Evolutionary conservation across 2,329 filamentous ascomycete genomes (phyloP).

Genomic region (Cladophialophora yegresii): DNA sequence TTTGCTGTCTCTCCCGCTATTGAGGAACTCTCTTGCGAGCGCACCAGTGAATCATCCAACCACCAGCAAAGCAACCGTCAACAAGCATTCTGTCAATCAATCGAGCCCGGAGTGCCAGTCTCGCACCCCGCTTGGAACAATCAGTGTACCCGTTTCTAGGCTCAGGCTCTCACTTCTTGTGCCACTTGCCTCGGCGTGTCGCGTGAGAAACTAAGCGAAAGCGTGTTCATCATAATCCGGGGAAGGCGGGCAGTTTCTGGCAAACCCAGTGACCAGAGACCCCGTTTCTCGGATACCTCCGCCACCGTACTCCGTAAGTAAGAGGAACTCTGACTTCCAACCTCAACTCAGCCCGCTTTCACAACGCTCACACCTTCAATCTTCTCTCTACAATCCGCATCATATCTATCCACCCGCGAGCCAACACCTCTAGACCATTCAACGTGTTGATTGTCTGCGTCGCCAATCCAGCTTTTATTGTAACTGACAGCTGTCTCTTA

Average conservation of each 20-base stretch:
- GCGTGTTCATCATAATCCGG: slow-evolving; percentile 23
- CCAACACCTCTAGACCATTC: background rate
- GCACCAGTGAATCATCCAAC: background rate
- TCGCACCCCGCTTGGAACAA: slow-evolving; percentile 11
- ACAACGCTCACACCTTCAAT: background rate
- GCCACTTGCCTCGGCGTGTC: slow-evolving; percentile 10
- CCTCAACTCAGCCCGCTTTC: slow-evolving; percentile 1
- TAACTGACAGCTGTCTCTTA: slow-evolving; percentile 2
- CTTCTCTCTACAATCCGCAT: background rate
- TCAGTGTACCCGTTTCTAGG: slow-evolving; percentile 7
- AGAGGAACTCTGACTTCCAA: slow-evolving; percentile 9
- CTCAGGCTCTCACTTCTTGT: background rate
- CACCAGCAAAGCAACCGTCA: background rate
- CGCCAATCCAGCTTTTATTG: background rate
- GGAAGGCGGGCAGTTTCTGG: slow-evolving; percentile 20
- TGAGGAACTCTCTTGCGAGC: background rate
- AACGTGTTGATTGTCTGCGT: background rate
- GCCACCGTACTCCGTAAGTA: slow-evolving; percentile 10
- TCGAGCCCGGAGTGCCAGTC: slow-evolving; percentile 4
- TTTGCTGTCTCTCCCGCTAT: background rate
- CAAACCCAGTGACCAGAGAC: slow-evolving; percentile 4
- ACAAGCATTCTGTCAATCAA: background rate
- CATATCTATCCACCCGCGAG: background rate
- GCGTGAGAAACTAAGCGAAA: slow-evolving; percentile 22
- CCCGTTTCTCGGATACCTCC: slow-evolving; percentile 25